These are phyloP conservation scores for Leccinum arenicola DNA, from an alignment of 768 basidiomycete species.

Conservation along the genomic window DNA sequence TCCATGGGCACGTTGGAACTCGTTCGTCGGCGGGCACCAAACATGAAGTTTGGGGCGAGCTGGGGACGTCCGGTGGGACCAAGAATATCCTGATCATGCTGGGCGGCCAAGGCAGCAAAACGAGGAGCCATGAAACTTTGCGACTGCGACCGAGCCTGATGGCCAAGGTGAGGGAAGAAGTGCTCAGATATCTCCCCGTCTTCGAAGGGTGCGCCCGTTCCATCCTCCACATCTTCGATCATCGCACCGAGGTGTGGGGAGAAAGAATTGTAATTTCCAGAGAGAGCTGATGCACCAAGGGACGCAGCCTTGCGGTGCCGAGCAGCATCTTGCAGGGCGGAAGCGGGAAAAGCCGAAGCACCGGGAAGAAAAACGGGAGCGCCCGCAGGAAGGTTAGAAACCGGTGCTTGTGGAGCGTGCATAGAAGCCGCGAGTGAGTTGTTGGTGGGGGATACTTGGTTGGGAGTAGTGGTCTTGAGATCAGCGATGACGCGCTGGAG, in stretches of 20 bases:
- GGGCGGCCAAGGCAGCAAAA: constrained; percentile 76
- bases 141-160: constrained; percentile 72
- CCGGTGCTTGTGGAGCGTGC: constrained; percentile 42
- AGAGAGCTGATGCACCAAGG: constrained; percentile 55
- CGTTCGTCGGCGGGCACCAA: constrained; percentile 62
- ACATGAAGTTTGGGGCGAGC: constrained; percentile 89
- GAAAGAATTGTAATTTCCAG: constrained; percentile 65
- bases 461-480: constrained; percentile 71
- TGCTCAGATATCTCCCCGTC: constrained; percentile 77
- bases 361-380: constrained; percentile 77
- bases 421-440: constrained; percentile 42
- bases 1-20: constrained; percentile 56
- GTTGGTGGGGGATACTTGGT: constrained; percentile 38
- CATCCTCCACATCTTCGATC: constrained; percentile 80
- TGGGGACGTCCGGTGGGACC: constrained; percentile 83
- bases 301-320: constrained; percentile 84
- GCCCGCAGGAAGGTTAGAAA: constrained; percentile 58
- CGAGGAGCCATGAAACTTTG: constrained; percentile 88
- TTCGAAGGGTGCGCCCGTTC: constrained; percentile 47
- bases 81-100: constrained; percentile 60
- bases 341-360: constrained; percentile 50
- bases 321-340: constrained; percentile 43
- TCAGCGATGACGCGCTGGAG: constrained; percentile 94
- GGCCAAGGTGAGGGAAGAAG: constrained; percentile 47
- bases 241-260: constrained; percentile 80